A percentile compares a stretch with the other conserved stretches of the same genome.
Evolutionary conservation across 139 green algal species (phyloP).

Genomic region (Chlorella sp.): DNA sequence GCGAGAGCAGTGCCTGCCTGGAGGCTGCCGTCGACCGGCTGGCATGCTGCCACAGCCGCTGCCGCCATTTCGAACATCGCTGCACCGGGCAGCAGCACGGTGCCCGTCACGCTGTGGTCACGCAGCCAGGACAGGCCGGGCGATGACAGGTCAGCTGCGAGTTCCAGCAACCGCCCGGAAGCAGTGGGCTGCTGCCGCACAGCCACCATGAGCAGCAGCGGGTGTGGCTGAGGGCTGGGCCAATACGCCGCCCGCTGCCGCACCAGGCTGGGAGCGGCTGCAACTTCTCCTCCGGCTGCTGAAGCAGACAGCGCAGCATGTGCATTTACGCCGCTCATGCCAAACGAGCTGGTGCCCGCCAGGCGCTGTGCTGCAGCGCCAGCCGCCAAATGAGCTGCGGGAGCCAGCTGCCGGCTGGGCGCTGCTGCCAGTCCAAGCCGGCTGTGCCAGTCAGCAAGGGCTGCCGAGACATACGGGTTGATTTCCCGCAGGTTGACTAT

Average conservation of each 20-base stretch:
- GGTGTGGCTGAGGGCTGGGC: neutral
- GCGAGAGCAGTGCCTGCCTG: neutral
- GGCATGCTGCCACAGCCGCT: neutral
- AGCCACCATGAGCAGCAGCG: neutral
- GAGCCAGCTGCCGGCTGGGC: conserved; percentile 9
- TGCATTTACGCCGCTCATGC: conserved; percentile 55
- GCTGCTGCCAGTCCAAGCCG: neutral
- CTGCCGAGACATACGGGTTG: conserved; percentile 68
- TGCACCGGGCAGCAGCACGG: conserved; percentile 37
- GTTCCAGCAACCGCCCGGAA: neutral
- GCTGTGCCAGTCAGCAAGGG: conserved; percentile 2
- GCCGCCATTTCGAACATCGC: conserved; percentile 28
- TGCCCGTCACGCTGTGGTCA: conserved; percentile 60
- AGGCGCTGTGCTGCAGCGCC: neutral
- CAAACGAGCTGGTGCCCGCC: conserved; percentile 44
- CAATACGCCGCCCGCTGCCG: conserved; percentile 13
- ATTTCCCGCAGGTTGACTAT: conserved; percentile 69
- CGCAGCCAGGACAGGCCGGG: conserved; percentile 51
- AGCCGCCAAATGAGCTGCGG: neutral
- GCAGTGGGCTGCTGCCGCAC: neutral
- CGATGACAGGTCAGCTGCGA: neutral
- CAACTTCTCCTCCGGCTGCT: neutral
- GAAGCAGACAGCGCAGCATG: conserved; percentile 37
- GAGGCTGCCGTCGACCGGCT: neutral
- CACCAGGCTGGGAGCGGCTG: neutral